These are phyloP conservation scores for Wickerhamiella domercqiae DNA, from an alignment of 805 yeast species.

Conservation along the genomic window DNA sequence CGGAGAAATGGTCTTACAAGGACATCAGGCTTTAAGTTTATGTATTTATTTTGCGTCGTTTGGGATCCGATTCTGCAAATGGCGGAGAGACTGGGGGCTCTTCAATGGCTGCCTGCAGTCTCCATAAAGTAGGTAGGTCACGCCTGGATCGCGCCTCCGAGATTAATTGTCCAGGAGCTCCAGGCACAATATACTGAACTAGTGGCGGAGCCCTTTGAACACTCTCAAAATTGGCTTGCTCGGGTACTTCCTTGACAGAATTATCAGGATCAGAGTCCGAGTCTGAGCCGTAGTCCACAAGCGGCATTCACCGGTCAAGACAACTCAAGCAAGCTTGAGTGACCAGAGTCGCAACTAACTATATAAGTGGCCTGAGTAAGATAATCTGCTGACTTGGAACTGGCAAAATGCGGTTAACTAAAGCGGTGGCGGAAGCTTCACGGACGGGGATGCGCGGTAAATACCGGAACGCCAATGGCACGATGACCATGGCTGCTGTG, in stretches of 20 bases:
- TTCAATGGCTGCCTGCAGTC: too few species aligned
- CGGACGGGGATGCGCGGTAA: slow-evolving; percentile 8
- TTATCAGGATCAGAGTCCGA: slow-evolving; percentile 1
- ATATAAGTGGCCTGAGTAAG: too few species aligned
- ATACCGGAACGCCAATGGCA: slow-evolving; percentile 54
- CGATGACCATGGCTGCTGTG: slow-evolving; percentile 86
- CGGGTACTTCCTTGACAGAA: not conserved
- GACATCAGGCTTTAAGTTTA: slow-evolving; percentile 33
- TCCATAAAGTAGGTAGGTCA: slow-evolving; percentile 9
- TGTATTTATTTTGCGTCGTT: not conserved
- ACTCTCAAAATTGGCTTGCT: not conserved
- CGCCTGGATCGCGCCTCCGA: not conserved
- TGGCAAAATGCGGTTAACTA: too few species aligned
- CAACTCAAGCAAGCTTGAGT: not conserved
- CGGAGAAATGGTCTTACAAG: slow-evolving; percentile 89
- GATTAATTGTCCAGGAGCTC: not conserved
- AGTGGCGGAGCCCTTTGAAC: too few species aligned
- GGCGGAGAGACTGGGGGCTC: too few species aligned
- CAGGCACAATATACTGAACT: not conserved
- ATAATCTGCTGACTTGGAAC: too few species aligned
- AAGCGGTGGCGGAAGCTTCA: too few species aligned
- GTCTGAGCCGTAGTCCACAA: slow-evolving; percentile 11
- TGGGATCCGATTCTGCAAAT: not conserved
- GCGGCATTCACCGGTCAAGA: slow-evolving; percentile 3
- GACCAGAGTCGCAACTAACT: not conserved